Conservation (phyloP, 2,329 filamentous ascomycete genomes). For the Camptophora hylomeconis region DNA sequence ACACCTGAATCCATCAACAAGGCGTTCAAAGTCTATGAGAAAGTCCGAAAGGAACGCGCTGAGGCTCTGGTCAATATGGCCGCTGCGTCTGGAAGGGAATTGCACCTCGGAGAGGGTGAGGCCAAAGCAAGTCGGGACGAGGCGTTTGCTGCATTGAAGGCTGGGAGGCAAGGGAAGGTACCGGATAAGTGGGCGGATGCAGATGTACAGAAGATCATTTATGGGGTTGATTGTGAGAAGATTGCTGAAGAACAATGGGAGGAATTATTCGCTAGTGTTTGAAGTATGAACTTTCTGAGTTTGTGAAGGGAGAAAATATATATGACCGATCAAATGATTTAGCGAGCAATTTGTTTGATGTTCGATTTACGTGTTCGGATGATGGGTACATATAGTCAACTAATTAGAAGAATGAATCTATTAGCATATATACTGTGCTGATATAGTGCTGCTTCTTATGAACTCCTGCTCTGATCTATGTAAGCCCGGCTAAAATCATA, state of each 20-base stretch:
- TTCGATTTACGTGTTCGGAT: too few species aligned
- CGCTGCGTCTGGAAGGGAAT: conserved; percentile 37
- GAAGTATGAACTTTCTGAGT: too few species aligned
- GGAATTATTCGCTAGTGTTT: conserved; percentile 29
- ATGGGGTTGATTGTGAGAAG: conserved; percentile 48
- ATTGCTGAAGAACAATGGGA: conserved; percentile 42
- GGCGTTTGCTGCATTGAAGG: conserved; percentile 40
- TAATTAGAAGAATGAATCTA: too few species aligned
- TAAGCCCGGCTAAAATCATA: too few species aligned
- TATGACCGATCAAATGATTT: too few species aligned
- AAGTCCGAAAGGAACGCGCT: conserved; percentile 41
- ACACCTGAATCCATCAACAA: conserved; percentile 36
- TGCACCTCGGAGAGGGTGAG: conserved; percentile 46
- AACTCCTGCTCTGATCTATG: too few species aligned
- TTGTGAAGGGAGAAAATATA: too few species aligned
- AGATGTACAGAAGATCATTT: conserved; percentile 54
- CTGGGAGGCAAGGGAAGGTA: conserved; percentile 36
- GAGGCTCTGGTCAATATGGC: conserved; percentile 45
- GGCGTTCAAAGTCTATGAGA: conserved; percentile 44
- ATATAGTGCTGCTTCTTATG: too few species aligned
- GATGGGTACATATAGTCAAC: too few species aligned
- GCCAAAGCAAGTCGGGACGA: conserved; percentile 47
- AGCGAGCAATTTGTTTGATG: too few species aligned
- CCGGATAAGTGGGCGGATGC: conserved; percentile 60
- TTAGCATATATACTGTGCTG: too few species aligned